Percentiles rank a stretch among this genome's conserved stretches.
Conservation (phyloP, 108 stramenopile genomes). For the Epithemia pelagica region DNA sequence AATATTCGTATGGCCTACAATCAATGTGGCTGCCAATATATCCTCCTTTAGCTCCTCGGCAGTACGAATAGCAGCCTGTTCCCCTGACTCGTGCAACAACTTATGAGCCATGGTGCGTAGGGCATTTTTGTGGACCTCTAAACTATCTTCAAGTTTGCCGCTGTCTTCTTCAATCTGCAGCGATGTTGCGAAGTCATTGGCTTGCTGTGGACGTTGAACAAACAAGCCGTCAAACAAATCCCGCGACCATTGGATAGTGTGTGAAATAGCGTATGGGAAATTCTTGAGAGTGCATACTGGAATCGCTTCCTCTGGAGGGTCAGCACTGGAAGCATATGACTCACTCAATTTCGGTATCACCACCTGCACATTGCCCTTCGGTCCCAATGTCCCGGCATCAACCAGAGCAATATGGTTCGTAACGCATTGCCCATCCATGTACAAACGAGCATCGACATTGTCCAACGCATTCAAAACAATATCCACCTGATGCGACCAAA, state of each 20-base stretch:
- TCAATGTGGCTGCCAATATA: constrained; percentile 26
- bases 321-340: constrained; percentile 80
- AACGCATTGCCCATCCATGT: constrained; percentile 78
- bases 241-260: constrained; percentile 88
- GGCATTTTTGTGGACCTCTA: neutral
- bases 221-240: constrained; percentile 84
- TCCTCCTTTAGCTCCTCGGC: constrained; percentile 68
- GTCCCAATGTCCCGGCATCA: constrained; percentile 81
- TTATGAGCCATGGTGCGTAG: constrained; percentile 23
- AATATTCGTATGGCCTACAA: constrained; percentile 4
- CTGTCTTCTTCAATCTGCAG: constrained; percentile 11
- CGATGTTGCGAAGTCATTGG: constrained; percentile 47
- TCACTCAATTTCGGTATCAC: constrained; percentile 78
- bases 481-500: constrained; percentile 83
- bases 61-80: constrained; percentile 53
- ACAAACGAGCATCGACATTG: constrained; percentile 94
- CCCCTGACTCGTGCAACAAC: constrained; percentile 46
- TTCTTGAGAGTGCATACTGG: constrained; percentile 86
- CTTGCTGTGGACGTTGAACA: constrained; percentile 63
- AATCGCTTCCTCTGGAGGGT: constrained; percentile 83
- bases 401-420: constrained; percentile 58
- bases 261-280: constrained; percentile 84
- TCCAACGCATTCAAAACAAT: constrained; percentile 95
- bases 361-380: constrained; percentile 89
- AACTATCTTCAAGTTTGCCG: too few species aligned